Base-by-base conservation (phyloP, 2,329 filamentous ascomycete species). In the Parastagonospora nodorum region DNA sequence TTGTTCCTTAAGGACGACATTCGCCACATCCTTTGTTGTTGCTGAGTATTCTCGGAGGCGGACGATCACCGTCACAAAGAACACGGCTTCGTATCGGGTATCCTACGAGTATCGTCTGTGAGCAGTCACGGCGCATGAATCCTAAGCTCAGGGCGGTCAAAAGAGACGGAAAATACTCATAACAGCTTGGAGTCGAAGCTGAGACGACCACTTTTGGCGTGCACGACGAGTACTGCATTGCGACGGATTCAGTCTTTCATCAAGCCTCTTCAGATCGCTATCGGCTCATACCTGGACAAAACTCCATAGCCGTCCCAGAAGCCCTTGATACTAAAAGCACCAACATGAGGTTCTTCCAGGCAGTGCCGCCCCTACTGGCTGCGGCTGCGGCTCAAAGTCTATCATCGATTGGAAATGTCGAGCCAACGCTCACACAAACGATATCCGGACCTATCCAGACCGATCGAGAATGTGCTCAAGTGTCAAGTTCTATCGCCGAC, bases 381-480 rank as follows among this genome's bases (percentile, higher is more conserved):
- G 49, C 55, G 35, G 60, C 49, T 8, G 43, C 57, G 15, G 62
- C 63, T 15, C 61, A 67, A 44, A 40, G 45, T 28, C 48, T 54
- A 31, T 51, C 51, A 2, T 49, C 40, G 6, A 46, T 33, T 9
- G 37, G 33, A 30, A 51, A 69, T 45, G 49, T 66, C 4, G 58
- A 69, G 31, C 68, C 70, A 27, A 61, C 60, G n/a, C 54, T 53
- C 6, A 69, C 66, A 29, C 57, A 59, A 38, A 58, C 60, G n/a
- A 44, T 60, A 6, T 61, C 64, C 1, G 69, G 67, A 7, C 69
- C 71, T 0, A 63, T 72, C 19, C 51, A 63, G 24, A 71, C 71
- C 14, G 60, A 43, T 8, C 47, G 53, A 24, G 69, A 69, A 38
- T 74, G 71, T 55, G 58, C 56, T 15, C 57, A 66, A 37, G 58